Evolutionary conservation across 352 stramenopile genomes (phyloP).

Genomic region (Phytophthora syringae): DNA sequence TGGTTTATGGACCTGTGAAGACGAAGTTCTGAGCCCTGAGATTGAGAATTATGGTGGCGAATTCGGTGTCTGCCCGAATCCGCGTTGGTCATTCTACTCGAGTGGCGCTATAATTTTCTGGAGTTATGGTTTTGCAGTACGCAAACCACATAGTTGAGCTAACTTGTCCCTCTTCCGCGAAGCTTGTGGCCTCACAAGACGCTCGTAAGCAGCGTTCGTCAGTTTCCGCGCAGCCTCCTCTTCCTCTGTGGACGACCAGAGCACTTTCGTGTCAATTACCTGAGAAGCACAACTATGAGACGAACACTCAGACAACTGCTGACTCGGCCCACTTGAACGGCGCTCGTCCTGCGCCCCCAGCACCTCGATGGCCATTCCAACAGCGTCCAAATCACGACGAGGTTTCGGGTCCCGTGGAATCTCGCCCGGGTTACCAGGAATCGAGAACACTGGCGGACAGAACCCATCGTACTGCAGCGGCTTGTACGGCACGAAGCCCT

Average conservation of each 20-base stretch:
- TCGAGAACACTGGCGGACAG: constrained; percentile 28
- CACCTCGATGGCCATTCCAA: constrained; percentile 20
- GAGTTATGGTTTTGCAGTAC: too few species aligned
- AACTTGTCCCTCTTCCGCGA: constrained; percentile 27
- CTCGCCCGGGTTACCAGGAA: constrained; percentile 24
- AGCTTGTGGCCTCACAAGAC: constrained; percentile 21
- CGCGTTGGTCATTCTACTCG: too few species aligned
- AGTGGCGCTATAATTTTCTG: too few species aligned
- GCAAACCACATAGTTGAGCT: constrained; percentile 1
- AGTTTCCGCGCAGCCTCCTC: constrained; percentile 22
- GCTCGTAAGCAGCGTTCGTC: constrained; percentile 28
- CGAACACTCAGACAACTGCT: background rate
- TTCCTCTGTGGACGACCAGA: constrained; percentile 27
- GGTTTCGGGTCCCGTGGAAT: constrained; percentile 18
- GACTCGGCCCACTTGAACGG: constrained; percentile 7
- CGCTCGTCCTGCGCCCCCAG: constrained; percentile 16
- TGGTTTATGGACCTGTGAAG: too few species aligned
- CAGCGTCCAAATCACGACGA: constrained; percentile 11
- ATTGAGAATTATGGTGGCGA: too few species aligned
- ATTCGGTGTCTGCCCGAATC: too few species aligned
- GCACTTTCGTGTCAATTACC: constrained; percentile 10
- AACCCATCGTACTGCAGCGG: constrained; percentile 34
- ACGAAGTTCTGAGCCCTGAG: too few species aligned
- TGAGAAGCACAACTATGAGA: background rate
- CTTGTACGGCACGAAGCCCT: constrained; percentile 41